Conservation (phyloP, 2,329 filamentous ascomycete species). For the Sarocladium oryzae region DNA sequence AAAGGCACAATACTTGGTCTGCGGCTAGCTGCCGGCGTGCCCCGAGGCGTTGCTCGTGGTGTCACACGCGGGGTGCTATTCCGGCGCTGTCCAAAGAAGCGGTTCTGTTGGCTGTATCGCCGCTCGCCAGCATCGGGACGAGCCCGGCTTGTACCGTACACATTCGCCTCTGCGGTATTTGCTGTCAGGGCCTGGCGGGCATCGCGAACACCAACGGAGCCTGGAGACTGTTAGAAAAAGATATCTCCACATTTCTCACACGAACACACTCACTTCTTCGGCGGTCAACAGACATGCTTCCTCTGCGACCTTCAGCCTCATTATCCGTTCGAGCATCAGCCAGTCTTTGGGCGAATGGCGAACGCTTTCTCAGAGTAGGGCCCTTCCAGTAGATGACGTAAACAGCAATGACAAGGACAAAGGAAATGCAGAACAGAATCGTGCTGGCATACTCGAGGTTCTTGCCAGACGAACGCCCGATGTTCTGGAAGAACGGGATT, state of each 20-base stretch:
- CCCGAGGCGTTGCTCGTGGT: constrained; percentile 29
- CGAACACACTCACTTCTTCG: constrained; percentile 24
- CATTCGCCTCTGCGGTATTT: neutral
- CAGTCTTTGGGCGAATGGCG: constrained; percentile 59
- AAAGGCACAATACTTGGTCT: constrained; percentile 18
- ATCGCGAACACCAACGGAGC: constrained; percentile 16
- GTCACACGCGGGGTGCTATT: constrained; percentile 30
- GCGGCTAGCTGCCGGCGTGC: constrained; percentile 30
- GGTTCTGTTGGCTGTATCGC: constrained; percentile 31
- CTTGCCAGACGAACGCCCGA: constrained; percentile 37
- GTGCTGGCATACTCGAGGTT: constrained; percentile 55
- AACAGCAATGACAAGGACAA: constrained; percentile 55
- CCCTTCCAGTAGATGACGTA: constrained; percentile 64
- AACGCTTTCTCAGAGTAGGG: constrained; percentile 50
- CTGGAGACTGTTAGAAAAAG: constrained; percentile 18
- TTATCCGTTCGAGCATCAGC: constrained; percentile 34
- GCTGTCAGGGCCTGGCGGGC: neutral
- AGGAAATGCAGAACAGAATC: constrained; percentile 56
- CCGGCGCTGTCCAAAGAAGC: constrained; percentile 35
- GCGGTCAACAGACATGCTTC: constrained; percentile 20
- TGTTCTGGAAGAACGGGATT: constrained; percentile 56
- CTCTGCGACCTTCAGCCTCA: constrained; percentile 21
- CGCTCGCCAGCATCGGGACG: constrained; percentile 18
- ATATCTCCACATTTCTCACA: no score
- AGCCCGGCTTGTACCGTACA: neutral